Base-by-base conservation (phyloP, 2,329 filamentous ascomycete genomes). In the Fusarium agapanthi region DNA sequence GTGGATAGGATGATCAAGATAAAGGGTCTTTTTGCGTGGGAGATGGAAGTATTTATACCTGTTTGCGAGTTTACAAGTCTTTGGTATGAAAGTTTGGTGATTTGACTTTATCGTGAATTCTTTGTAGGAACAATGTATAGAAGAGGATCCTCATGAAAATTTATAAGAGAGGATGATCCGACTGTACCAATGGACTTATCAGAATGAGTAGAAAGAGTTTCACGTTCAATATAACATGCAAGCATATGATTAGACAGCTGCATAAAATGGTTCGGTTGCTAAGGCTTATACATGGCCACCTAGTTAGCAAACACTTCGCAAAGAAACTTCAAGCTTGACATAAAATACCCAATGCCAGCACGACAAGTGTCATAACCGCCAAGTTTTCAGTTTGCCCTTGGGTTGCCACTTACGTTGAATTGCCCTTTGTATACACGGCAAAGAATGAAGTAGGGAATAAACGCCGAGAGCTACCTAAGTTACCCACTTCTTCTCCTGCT, bases 11-110 rank as follows among this genome's bases (percentile, higher is more conserved):
- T 55, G 24, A 6, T 5, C 12, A 11, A 35, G 11, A n/a, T 18
- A 12, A 28, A 47, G 0, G 7, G 2, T 0, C 10, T 6, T 4
- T 22, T 28, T 3, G 2, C 1, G 10, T 11, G 3, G 20, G 6
- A 50, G 6, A 28, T 6, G 15, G 9, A 4, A 5, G 8, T 9
- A 20, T 24, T 58, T 58, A 37, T 58, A 50, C 12, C 3, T 30
- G 7, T 37, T 13, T 24, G 8, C n/a, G 7, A 1, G 8, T 3
- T n/a, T 13, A 12, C 12, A n/a, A 50, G 24, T 5, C 18, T 15
- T 20, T n/a, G 13, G 2, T 13, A 11, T 16, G n/a, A 51, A 24
- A 26, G 48, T 15, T n/a, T 40, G 11, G 14, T 48, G 3, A 8
- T 18, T 37, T 28, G 41, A 35, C 30, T 48, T 11, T 1, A 13